Evolutionary conservation across 208 protist genomes (phyloP).

Genomic region (Wallacemonas sp.): DNA sequence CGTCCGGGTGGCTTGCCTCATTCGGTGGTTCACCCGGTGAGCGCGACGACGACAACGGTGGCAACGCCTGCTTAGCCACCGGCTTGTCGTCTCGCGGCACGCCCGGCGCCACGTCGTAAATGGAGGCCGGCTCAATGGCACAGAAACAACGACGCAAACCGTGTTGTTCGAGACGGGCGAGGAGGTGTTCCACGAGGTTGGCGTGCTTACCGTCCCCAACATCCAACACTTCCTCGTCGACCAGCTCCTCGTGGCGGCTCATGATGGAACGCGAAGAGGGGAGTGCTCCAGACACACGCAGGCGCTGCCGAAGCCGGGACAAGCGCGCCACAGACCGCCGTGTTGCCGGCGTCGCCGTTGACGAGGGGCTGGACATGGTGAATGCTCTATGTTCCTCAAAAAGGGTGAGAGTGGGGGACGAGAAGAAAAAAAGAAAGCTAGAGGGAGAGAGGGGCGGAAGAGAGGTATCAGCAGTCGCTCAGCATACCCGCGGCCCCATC

Average conservation of each 20-base stretch:
- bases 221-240: slow-evolving; percentile 45
- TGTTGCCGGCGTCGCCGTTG: slow-evolving; percentile 6
- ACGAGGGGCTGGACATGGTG: not conserved
- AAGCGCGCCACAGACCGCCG: slow-evolving; percentile 9
- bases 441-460: not conserved
- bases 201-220: slow-evolving; percentile 56
- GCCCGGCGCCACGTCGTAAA: not conserved
- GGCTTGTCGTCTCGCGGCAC: not conserved
- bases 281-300: slow-evolving; percentile 51
- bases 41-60: not conserved
- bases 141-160: slow-evolving; percentile 58
- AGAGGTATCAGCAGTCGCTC: not conserved
- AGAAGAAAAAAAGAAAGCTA: slow-evolving; percentile 16
- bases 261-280: slow-evolving; percentile 53
- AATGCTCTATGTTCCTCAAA: no score
- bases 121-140: not conserved
- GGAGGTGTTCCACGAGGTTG: slow-evolving; percentile 59
- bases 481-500: no score
- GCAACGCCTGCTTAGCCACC: not conserved
- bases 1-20: slow-evolving; percentile 2
- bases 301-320: slow-evolving; percentile 24
- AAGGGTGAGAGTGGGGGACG: not conserved
- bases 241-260: slow-evolving; percentile 20
- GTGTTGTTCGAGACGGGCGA: slow-evolving; percentile 82
- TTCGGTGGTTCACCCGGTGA: not conserved